phyloP scores from a whole-genome alignment of 2,329 filamentous ascomycete genomes.

The Aspergillus ochraceoroseus region DNA sequence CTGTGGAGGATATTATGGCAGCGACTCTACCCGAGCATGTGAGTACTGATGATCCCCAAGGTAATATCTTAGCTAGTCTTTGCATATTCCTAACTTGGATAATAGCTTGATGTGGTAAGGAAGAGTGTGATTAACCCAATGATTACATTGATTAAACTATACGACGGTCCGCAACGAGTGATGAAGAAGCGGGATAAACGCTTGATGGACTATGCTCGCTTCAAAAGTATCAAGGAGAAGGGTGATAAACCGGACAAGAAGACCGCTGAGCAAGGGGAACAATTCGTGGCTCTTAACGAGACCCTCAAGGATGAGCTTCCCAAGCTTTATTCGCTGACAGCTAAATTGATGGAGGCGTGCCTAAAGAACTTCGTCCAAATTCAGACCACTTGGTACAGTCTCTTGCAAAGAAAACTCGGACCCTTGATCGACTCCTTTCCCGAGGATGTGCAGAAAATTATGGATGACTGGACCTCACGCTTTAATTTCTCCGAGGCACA shows the following conservation, averaged over 20 bases:
- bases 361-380: conserved; percentile 78
- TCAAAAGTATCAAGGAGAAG: conserved; percentile 67
- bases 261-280: conserved; percentile 74
- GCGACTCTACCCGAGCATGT: conserved; percentile 81
- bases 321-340: conserved; percentile 73
- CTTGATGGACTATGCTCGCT: conserved; percentile 81
- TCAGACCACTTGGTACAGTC: conserved; percentile 74
- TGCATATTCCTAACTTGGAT: conserved; percentile 8
- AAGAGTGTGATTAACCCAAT: conserved; percentile 83
- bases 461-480: conserved; percentile 72
- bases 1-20: conserved; percentile 78
- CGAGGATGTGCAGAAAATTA: conserved; percentile 66
- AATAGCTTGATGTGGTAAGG: conserved; percentile 60
- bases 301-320: conserved; percentile 90
- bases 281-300: conserved; percentile 87
- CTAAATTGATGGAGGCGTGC: conserved; percentile 76
- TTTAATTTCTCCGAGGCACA: conserved; percentile 71
- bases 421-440: conserved; percentile 65
- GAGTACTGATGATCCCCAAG: too few species aligned
- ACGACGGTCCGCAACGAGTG: conserved; percentile 76
- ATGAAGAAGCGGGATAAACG: conserved; percentile 95
- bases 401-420: conserved; percentile 78
- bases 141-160: conserved; percentile 69
- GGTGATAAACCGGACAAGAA: conserved; percentile 86
- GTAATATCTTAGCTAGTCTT: too few species aligned